A percentile compares a stretch with the other conserved stretches of the same genome.
Conservation (phyloP, 257 asterid genomes). For the Thymus quinquecostatus region DNA sequence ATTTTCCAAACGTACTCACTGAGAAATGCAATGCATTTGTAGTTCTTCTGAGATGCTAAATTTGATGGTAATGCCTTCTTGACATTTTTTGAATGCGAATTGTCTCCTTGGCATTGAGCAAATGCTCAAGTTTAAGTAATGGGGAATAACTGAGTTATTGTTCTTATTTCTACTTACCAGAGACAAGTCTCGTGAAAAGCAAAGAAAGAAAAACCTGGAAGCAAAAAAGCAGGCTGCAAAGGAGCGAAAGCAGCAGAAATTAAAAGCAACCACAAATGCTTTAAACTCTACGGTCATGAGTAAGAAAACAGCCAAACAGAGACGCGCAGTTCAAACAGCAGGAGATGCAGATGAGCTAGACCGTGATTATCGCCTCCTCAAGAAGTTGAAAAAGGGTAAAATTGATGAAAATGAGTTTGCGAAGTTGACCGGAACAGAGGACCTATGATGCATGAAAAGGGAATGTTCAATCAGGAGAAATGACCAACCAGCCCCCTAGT, state of each 20-base stretch:
- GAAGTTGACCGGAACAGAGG: slow-evolving; percentile 84
- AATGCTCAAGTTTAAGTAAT: background rate
- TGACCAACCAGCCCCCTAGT: background rate
- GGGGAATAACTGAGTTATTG: background rate
- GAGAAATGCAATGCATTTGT: background rate
- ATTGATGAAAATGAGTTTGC: slow-evolving; percentile 73
- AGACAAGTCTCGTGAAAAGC: slow-evolving; percentile 88
- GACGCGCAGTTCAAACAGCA: slow-evolving; percentile 77
- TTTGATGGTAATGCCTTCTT: background rate
- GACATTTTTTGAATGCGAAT: background rate
- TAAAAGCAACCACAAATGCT: slow-evolving; percentile 44
- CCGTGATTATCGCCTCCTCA: slow-evolving; percentile 71
- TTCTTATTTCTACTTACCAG: slow-evolving; percentile 40
- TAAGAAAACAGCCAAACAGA: slow-evolving; percentile 87
- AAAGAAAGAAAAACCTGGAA: slow-evolving; percentile 77
- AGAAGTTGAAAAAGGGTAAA: slow-evolving; percentile 74
- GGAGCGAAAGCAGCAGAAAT: slow-evolving; percentile 49
- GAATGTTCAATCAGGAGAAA: background rate
- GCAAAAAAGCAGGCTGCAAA: slow-evolving; percentile 63
- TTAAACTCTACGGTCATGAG: slow-evolving; percentile 39
- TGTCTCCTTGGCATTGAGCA: slow-evolving; percentile 7
- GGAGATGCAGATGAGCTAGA: slow-evolving; percentile 88
- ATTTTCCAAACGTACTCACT: background rate
- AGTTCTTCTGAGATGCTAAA: background rate
- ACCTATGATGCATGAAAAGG: slow-evolving; percentile 38